A percentile compares a stretch with the other conserved stretches of the same genome.
These are phyloP conservation scores for Venturia carpophila DNA, from an alignment of 2,329 filamentous ascomycete species.

Conservation along the genomic window DNA sequence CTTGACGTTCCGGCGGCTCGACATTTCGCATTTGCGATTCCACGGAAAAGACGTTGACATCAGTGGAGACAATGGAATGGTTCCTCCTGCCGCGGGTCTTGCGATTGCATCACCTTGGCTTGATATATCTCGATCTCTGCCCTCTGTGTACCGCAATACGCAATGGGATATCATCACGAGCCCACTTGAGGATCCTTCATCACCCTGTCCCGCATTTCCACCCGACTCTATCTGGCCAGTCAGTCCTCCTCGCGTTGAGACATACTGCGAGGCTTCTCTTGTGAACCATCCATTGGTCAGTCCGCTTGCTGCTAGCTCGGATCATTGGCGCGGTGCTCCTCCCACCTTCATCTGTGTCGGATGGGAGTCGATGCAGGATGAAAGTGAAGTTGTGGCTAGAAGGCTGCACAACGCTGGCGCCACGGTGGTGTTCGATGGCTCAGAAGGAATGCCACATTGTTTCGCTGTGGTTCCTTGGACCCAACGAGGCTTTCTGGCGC, in stretches of 20 bases:
- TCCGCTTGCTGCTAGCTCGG: constrained; percentile 43
- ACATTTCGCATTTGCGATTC: constrained; percentile 50
- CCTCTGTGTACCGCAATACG: constrained; percentile 44
- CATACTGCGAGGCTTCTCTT: constrained; percentile 39
- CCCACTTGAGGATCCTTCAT: constrained; percentile 14
- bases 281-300: constrained; percentile 60
- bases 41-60: constrained; percentile 32
- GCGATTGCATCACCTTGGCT: constrained; percentile 61
- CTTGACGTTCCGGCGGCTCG: constrained; percentile 29
- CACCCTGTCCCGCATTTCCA: constrained; percentile 29
- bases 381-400: constrained; percentile 53
- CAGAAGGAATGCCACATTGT: constrained; percentile 72
- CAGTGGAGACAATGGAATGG: constrained; percentile 44
- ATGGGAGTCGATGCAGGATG: constrained; percentile 64
- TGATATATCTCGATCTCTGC: constrained; percentile 60
- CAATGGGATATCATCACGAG: constrained; percentile 56
- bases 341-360: constrained; percentile 63
- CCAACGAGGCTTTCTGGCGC: constrained; percentile 26
- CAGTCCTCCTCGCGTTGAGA: constrained; percentile 38
- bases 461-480: constrained; percentile 42
- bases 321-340: constrained; percentile 53
- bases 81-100: constrained; percentile 57
- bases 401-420: constrained; percentile 51
- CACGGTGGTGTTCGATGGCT: constrained; percentile 59
- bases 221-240: constrained; percentile 44